phyloP scores from a whole-genome alignment of 2,329 filamentous ascomycete genomes.

The Phyllosticta paracitricarpa region DNA sequence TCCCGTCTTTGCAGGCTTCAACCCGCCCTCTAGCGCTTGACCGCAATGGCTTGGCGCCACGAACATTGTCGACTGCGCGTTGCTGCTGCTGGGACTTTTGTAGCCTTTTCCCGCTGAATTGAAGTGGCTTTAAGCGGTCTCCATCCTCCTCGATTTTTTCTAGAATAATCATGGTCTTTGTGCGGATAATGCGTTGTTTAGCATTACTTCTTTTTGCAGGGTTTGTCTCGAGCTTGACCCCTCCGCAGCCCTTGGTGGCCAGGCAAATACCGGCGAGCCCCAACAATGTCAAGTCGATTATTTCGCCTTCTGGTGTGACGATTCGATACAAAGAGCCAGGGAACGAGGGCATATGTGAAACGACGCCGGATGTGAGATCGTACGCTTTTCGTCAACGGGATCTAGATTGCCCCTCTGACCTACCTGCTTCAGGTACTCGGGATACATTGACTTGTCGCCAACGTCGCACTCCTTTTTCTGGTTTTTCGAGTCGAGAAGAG shows the following conservation, averaged over 20 bases:
- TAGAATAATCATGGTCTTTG: neutral
- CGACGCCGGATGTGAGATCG: slow-evolving; percentile 25
- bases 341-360: slow-evolving; percentile 35
- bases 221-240: neutral
- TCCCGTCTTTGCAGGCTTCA: neutral
- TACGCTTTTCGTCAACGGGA: slow-evolving; percentile 14
- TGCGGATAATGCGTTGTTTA: neutral
- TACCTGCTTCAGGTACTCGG: neutral
- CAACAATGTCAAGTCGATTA: slow-evolving; percentile 32
- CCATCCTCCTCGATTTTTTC: neutral
- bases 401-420: too few species aligned
- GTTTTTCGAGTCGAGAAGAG: slow-evolving; percentile 52
- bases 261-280: neutral
- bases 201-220: neutral
- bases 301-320: slow-evolving; percentile 28
- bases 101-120: neutral
- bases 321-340: slow-evolving; percentile 39
- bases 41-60: neutral
- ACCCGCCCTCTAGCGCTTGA: neutral
- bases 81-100: neutral
- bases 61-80: neutral
- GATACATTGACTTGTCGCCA: slow-evolving; percentile 3
- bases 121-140: too few species aligned
- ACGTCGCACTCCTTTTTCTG: slow-evolving; percentile 47
- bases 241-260: neutral